Conservation (phyloP, 306 rosid genomes). For the Castanospermum australe region DNA sequence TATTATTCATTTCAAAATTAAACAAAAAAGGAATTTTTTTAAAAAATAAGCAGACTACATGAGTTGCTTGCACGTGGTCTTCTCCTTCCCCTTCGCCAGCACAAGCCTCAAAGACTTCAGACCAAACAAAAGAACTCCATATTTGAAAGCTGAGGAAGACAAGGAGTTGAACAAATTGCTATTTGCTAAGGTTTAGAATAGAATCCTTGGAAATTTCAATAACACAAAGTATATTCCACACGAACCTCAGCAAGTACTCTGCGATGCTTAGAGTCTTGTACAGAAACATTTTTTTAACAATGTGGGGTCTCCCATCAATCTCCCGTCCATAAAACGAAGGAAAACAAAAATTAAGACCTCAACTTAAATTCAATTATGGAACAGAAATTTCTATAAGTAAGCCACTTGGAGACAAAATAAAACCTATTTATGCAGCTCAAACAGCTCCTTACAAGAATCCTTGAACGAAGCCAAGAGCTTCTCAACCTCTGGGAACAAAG, state of each 20-base stretch:
- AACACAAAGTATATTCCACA: not conserved
- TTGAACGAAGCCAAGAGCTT: slow-evolving; percentile 78
- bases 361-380: slow-evolving; percentile 36
- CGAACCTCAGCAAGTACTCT: slow-evolving; percentile 91
- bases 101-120: too few species aligned
- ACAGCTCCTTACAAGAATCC: slow-evolving; percentile 88
- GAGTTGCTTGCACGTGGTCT: too few species aligned
- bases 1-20: too few species aligned
- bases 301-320: slow-evolving; percentile 85
- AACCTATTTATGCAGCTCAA: slow-evolving; percentile 94
- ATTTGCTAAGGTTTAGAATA: not conserved
- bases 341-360: not conserved
- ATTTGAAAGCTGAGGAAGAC: too few species aligned
- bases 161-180: too few species aligned
- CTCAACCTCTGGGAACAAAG: slow-evolving; percentile 90
- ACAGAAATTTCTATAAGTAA: not conserved
- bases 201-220: not conserved
- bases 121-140: too few species aligned
- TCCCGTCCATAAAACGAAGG: slow-evolving; percentile 23
- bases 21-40: too few species aligned
- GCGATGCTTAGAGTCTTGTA: slow-evolving; percentile 92
- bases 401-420: not conserved
- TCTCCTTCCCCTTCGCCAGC: too few species aligned
- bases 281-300: slow-evolving; percentile 85
- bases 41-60: too few species aligned